Evolutionary conservation across 345 rosid genomes (phyloP).

Genomic region (Mallotus nudiflorus): DNA sequence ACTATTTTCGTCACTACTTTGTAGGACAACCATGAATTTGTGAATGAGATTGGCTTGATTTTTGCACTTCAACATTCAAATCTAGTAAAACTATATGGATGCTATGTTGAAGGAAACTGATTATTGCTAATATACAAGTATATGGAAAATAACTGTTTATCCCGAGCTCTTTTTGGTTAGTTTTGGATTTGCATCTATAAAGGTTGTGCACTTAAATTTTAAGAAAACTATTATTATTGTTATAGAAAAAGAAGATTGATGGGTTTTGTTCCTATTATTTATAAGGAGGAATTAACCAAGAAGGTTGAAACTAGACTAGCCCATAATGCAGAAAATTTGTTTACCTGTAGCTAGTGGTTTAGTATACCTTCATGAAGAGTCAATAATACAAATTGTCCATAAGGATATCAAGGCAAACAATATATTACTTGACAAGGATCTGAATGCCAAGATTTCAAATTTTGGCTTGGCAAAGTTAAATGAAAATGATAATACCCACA

Average conservation of each 20-base stretch:
- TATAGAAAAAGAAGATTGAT: not conserved
- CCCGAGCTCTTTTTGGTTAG: slow-evolving; percentile 35
- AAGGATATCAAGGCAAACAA: slow-evolving; percentile 93
- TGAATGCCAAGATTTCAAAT: slow-evolving; percentile 85
- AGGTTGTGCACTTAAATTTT: not conserved
- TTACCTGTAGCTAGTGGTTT: slow-evolving; percentile 76
- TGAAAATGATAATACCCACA: slow-evolving; percentile 79
- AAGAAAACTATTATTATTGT: not conserved
- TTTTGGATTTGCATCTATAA: not conserved
- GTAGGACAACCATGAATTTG: slow-evolving; percentile 33
- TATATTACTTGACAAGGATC: slow-evolving; percentile 78
- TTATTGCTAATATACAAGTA: slow-evolving; percentile 23
- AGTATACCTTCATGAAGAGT: slow-evolving; percentile 82
- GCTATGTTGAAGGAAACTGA: slow-evolving; percentile 33
- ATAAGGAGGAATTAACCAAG: slow-evolving; percentile 54
- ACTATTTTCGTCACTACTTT: no score
- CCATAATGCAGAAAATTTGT: slow-evolving; percentile 64
- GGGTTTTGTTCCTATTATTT: not conserved
- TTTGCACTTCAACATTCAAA: slow-evolving; percentile 32
- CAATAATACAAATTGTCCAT: slow-evolving; percentile 79
- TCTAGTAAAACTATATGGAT: slow-evolving; percentile 31
- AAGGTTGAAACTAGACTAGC: slow-evolving; percentile 68
- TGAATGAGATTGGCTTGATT: slow-evolving; percentile 35
- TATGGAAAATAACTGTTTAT: slow-evolving; percentile 28
- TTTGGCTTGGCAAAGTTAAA: slow-evolving; percentile 91